Percentiles rank a stretch among this genome's conserved stretches.
phyloP scores from a whole-genome alignment of 2,329 filamentous ascomycete genomes.

The Taxawa tesnikishii region DNA sequence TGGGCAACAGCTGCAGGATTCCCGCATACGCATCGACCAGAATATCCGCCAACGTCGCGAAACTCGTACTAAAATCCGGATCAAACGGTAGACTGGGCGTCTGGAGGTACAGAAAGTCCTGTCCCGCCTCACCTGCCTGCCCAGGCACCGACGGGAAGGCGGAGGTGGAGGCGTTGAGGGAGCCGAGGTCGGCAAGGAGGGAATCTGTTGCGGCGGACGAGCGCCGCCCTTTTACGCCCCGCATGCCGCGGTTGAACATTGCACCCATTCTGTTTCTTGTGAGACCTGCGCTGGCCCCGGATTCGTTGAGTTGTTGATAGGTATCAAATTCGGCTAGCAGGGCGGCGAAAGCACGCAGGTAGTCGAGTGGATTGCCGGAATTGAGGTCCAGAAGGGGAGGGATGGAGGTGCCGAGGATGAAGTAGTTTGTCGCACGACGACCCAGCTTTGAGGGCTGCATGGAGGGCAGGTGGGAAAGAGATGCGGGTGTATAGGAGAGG shows the following conservation, averaged over 20 bases:
- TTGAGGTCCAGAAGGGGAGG: constrained; percentile 83
- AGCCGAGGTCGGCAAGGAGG: constrained; percentile 31
- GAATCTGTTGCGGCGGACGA: constrained; percentile 49
- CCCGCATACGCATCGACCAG: constrained; percentile 83
- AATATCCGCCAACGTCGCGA: constrained; percentile 89
- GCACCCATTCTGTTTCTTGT: constrained; percentile 58
- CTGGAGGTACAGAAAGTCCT: constrained; percentile 77
- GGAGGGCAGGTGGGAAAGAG: constrained; percentile 72
- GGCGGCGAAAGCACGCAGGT: constrained; percentile 73
- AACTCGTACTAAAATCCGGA: constrained; percentile 93
- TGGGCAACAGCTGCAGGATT: constrained; percentile 62
- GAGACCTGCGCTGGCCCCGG: constrained; percentile 54
- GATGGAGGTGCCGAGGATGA: constrained; percentile 83
- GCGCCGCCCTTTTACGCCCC: constrained; percentile 27
- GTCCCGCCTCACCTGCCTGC: constrained; percentile 21
- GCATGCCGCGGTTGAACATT: constrained; percentile 37
- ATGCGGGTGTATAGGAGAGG: constrained; percentile 73
- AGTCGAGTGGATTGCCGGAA: constrained; percentile 66
- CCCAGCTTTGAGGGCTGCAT: constrained; percentile 75
- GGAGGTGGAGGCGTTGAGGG: constrained; percentile 6
- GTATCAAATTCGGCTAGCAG: constrained; percentile 86
- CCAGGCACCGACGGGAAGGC: constrained; percentile 6
- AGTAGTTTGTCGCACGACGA: constrained; percentile 83
- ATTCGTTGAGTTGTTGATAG: constrained; percentile 75
- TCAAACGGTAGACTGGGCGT: constrained; percentile 93